These are phyloP conservation scores for Fusarium sp. DNA, from an alignment of 2,329 filamentous ascomycete genomes.

Conservation along the genomic window DNA sequence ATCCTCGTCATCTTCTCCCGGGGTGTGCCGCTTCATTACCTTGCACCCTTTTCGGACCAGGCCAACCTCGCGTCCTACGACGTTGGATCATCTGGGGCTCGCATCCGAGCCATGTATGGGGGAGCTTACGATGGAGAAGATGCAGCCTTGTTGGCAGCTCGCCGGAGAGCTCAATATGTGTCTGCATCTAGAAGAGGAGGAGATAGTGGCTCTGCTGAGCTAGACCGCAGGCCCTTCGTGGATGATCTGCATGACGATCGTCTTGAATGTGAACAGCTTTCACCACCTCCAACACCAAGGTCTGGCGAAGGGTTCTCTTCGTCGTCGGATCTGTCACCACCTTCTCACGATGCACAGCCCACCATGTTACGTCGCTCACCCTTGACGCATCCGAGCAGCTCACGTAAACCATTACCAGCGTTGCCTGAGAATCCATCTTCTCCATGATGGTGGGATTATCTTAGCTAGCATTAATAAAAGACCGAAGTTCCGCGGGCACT, in stretches of 20 bases:
- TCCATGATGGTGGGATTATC: slow-evolving; percentile 15
- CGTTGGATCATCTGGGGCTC: slow-evolving; percentile 32
- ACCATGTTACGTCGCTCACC: slow-evolving; percentile 32
- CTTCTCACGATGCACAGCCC: slow-evolving; percentile 29
- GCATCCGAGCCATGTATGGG: slow-evolving; percentile 35
- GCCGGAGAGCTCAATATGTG: slow-evolving; percentile 28
- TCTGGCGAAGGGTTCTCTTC: slow-evolving; percentile 30
- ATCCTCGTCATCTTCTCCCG: slow-evolving; percentile 86
- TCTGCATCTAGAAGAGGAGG: slow-evolving; percentile 1
- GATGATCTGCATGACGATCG: slow-evolving; percentile 21
- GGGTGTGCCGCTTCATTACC: slow-evolving; percentile 57
- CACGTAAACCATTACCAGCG: slow-evolving; percentile 60
- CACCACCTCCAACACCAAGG: slow-evolving; percentile 47
- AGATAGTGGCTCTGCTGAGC: background rate
- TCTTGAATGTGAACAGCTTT: slow-evolving; percentile 45
- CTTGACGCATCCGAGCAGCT: slow-evolving; percentile 41
- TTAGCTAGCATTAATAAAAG: slow-evolving; percentile 9
- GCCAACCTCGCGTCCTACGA: slow-evolving; percentile 40
- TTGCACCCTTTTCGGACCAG: slow-evolving; percentile 51
- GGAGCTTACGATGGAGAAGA: slow-evolving; percentile 21
- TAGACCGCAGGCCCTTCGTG: slow-evolving; percentile 19
- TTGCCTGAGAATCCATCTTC: slow-evolving; percentile 56
- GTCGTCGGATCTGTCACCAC: slow-evolving; percentile 20
- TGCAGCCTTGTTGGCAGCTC: slow-evolving; percentile 11
- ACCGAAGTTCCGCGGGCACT: background rate